Evolutionary conservation across 768 basidiomycete species (phyloP).

Genomic region (Sistotremastrum suecicum): DNA sequence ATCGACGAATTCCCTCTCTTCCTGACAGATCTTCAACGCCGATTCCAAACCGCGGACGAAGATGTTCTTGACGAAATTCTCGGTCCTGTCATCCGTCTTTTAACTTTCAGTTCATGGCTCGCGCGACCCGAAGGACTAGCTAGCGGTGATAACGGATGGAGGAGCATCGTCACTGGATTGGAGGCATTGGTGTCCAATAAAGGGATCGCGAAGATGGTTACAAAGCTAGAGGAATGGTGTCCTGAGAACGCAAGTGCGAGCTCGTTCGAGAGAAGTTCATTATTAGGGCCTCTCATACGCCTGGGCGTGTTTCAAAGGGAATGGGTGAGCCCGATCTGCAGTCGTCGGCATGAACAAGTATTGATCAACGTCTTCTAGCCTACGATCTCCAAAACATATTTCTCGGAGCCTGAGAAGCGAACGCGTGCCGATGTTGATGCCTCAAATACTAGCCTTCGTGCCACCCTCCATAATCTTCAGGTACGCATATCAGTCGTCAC

Average conservation of each 20-base stretch:
- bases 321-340: constrained; percentile 41
- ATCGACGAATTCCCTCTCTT: constrained; percentile 65
- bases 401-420: constrained; percentile 72
- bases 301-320: constrained; percentile 80
- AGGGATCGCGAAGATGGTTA: constrained; percentile 70
- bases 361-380: constrained; percentile 35
- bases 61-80: constrained; percentile 49
- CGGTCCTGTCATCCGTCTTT: constrained; percentile 49
- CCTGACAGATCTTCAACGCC: constrained; percentile 66
- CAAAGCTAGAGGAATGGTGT: constrained; percentile 60
- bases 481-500: constrained; percentile 21
- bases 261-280: constrained; percentile 47
- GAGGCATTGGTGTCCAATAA: constrained; percentile 73
- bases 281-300: constrained; percentile 76
- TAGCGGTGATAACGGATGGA: constrained; percentile 69
- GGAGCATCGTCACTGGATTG: constrained; percentile 70
- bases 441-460: constrained; percentile 73
- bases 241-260: constrained; percentile 42
- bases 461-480: constrained; percentile 75
- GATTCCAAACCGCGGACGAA: constrained; percentile 71
- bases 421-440: constrained; percentile 63
- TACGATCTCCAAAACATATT: constrained; percentile 61
- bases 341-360: neutral
- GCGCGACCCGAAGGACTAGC: constrained; percentile 54
- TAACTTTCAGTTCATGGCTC: constrained; percentile 53